phyloP scores from a whole-genome alignment of 148 eudicot genomes.

The Vaccinium darrowii region DNA sequence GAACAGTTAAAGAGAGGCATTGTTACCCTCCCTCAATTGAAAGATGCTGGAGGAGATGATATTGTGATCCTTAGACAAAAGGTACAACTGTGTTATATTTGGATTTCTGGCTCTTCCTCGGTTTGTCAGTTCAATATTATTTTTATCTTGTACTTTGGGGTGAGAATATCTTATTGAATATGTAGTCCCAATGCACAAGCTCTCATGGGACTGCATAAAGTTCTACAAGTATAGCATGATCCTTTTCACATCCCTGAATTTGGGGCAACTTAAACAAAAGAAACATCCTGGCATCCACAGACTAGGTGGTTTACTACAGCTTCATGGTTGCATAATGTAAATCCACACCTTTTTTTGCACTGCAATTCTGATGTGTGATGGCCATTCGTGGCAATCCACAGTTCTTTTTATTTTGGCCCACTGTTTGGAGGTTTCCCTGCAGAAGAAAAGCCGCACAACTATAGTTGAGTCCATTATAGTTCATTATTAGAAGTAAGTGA shows the following conservation, averaged over 20 bases:
- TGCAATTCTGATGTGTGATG: background rate
- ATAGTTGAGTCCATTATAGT: background rate
- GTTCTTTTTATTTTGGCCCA: background rate
- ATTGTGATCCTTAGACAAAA: constrained; percentile 79
- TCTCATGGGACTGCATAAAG: background rate
- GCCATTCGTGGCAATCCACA: background rate
- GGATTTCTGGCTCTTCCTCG: constrained; percentile 6
- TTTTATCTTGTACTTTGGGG: background rate
- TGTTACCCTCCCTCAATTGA: constrained; percentile 60
- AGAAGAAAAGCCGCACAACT: background rate
- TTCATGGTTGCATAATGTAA: constrained; percentile 1
- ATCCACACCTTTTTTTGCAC: background rate
- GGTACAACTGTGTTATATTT: constrained; percentile 38
- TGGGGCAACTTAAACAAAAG: background rate
- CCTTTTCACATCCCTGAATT: background rate
- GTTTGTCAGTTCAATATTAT: background rate
- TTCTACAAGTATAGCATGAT: background rate
- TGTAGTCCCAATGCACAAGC: background rate
- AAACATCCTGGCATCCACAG: background rate
- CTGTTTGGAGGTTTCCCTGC: background rate
- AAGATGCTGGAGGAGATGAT: constrained; percentile 68
- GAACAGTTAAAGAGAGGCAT: constrained; percentile 91
- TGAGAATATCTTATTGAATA: background rate
- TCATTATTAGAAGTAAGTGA: background rate
- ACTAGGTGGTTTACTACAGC: background rate